These are phyloP conservation scores for Fusarium buxicola DNA, from an alignment of 2,329 filamentous ascomycete genomes.

Conservation along the genomic window DNA sequence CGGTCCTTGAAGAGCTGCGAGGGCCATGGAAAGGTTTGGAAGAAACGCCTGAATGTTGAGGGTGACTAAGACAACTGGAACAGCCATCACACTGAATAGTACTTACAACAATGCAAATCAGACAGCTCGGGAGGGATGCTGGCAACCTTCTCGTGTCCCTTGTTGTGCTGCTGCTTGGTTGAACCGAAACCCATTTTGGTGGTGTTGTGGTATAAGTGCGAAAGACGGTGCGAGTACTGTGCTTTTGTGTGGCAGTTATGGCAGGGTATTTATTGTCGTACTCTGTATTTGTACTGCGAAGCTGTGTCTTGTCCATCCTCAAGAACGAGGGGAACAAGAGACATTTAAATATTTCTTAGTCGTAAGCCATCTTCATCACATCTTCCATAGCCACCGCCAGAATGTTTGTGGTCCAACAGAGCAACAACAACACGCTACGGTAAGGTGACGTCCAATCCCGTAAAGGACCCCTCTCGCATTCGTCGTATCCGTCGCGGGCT, in stretches of 20 bases:
- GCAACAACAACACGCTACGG: neutral
- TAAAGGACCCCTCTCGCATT: constrained; percentile 31
- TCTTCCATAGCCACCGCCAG: constrained; percentile 6
- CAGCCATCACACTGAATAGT: neutral
- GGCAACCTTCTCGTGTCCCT: constrained; percentile 47
- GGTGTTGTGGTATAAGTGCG: neutral
- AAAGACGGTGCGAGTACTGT: neutral
- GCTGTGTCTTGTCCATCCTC: neutral
- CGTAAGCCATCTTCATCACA: constrained; percentile 1
- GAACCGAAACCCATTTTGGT: constrained; percentile 45
- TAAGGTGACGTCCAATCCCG: neutral
- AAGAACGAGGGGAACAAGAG: neutral
- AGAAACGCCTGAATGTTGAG: neutral
- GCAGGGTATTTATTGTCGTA: neutral
- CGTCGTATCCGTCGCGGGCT: constrained; percentile 29
- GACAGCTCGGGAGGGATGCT: constrained; percentile 55
- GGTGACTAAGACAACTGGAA: neutral
- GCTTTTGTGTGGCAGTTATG: neutral
- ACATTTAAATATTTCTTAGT: constrained; percentile 24
- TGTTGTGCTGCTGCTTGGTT: constrained; percentile 41
- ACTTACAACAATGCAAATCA: constrained; percentile 63
- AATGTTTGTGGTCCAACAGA: neutral
- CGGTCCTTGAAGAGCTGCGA: too few species aligned
- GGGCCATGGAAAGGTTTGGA: too few species aligned
- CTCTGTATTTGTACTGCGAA: neutral